Evolutionary conservation across 202 grass and related monocot genomes (phyloP), one percentile per base, ranked within the genome.

Genomic region (Digitaria exilis): DNA sequence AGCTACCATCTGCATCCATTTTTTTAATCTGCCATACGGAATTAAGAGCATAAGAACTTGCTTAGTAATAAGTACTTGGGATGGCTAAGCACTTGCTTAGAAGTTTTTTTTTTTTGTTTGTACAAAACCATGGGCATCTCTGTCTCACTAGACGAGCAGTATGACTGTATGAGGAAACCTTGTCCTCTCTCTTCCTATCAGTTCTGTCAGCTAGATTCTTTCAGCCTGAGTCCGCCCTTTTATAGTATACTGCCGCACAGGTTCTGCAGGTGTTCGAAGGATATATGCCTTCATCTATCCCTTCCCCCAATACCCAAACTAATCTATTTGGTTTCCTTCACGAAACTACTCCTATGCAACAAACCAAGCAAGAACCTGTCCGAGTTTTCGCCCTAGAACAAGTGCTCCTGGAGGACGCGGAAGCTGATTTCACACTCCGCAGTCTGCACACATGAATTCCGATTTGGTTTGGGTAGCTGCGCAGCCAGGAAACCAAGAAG

Each of bases 1-100:
- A 61, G 24, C 22, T 67, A 43, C 50, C 59, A 21, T 15, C 78
- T 9, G 30, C 65, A 26, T 86, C 83, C 88, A 86, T 89, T 52
- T 25, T 35, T 11, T 60, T 59, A 13, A 22, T 51, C 82, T 85
- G 78, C 35, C 51, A 59, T 24, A 68, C 10, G 7, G 22, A 61
- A 32, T 44, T 21, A 67, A 80, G 22, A 80, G 21, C 49, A 32
- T 44, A 57, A 73, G 13, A 56, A 65, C 75, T 66, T 56, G 25
- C 2, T 25, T 15, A 54, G 19, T 17, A 4, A 18, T 9, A 17
- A 39, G 6, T 16, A 56, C 37, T 37, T n/a, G n/a, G n/a, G n/a
- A n/a, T n/a, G n/a, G n/a, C n/a, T n/a, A n/a, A n/a, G n/a, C n/a
- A 55, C 16, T 9, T n/a, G 11, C 31, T 7, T 60, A 60, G 1